Base-by-base conservation (phyloP, 164 flowering plant species). In the Berberis vulgaris region DNA sequence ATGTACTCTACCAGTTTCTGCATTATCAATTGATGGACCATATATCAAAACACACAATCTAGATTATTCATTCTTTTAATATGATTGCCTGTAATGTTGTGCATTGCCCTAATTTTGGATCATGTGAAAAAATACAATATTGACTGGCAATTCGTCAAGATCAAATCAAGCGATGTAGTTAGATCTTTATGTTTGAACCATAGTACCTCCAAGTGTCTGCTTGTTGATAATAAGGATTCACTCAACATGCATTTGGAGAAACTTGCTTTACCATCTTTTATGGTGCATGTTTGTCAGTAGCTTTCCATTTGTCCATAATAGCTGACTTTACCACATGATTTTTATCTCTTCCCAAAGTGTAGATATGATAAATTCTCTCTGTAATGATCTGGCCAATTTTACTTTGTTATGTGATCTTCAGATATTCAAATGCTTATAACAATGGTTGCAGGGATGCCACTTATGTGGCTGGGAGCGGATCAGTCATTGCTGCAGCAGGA, bases 401-500 rank as follows among this genome's bases (percentile, higher is more conserved):
- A 1, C 52, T 61, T 44, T 57, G 6, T 11, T 43, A 41, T 62
- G 38, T 59, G 47, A 13, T 46, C 11, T 46, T 43, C 49, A 45
- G 43, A 1, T 49, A 43, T 66, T 44, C 49, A 49, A 58, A 50
- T 38, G 64, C 4, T 9, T 9, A 39, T 8, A 4, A 40, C 39
- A 5, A 54, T 77, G 52, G 63, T 71, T 73, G 71, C 84, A 95
- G 99, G 82, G 99, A 95, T 79, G 82, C 88, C 53, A 72, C 83
- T 53, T 91, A 89, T 68, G 80, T 89, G 65, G 78, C 88, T 67
- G 80, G 90, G 11, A 89, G 97, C 75, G 99, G 99, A 65, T 91
- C 99, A 55, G 78, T 95, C 57, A 77, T 91, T 70, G 97, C 94
- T 78, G 94, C 85, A 1, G 84, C 94, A 69, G 99, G 99, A 57